These are phyloP conservation scores for Dendrobium nobile DNA, from an alignment of 106 monocot genomes.

Conservation along the genomic window DNA sequence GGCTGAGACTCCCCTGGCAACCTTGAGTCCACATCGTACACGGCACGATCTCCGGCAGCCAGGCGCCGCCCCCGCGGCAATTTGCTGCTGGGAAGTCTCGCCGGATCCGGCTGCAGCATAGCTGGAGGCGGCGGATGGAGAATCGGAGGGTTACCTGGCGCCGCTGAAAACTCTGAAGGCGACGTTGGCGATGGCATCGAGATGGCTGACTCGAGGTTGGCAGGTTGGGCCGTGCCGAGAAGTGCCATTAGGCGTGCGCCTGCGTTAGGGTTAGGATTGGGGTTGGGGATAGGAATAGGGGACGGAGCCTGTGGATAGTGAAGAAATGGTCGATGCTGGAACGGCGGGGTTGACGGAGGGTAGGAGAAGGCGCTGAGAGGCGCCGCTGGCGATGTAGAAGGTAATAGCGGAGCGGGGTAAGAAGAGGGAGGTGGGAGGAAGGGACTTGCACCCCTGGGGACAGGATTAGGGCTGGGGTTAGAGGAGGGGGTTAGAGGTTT, in stretches of 20 bases:
- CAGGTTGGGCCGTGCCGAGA: slow-evolving; percentile 32
- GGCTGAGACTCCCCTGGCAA: slow-evolving; percentile 54
- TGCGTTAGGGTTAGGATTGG: slow-evolving; percentile 34
- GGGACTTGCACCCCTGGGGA: neutral
- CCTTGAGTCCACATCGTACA: slow-evolving; percentile 81
- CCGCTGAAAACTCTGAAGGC: slow-evolving; percentile 13
- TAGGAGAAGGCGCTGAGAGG: slow-evolving; percentile 10
- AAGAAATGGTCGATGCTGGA: slow-evolving; percentile 17
- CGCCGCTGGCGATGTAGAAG: slow-evolving; percentile 15
- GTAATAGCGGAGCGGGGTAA: slow-evolving; percentile 13
- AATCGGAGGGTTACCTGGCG: slow-evolving; percentile 19
- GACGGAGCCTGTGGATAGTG: slow-evolving; percentile 16
- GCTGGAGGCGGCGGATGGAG: slow-evolving; percentile 43
- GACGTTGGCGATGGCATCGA: slow-evolving; percentile 56
- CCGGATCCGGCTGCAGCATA: slow-evolving; percentile 35
- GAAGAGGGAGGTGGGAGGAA: slow-evolving; percentile 10
- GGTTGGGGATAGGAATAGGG: slow-evolving; percentile 15
- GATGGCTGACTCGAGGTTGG: slow-evolving; percentile 52
- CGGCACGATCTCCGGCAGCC: slow-evolving; percentile 39
- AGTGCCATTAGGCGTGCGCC: slow-evolving; percentile 85
- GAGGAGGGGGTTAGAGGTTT: neutral
- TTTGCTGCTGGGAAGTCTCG: slow-evolving; percentile 59
- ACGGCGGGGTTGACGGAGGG: slow-evolving; percentile 14
- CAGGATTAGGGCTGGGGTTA: neutral
- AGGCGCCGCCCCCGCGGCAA: slow-evolving; percentile 67